phyloP scores from a whole-genome alignment of 1,284 basidiomycete species.

The Cutaneotrichosporon dermatis region DNA sequence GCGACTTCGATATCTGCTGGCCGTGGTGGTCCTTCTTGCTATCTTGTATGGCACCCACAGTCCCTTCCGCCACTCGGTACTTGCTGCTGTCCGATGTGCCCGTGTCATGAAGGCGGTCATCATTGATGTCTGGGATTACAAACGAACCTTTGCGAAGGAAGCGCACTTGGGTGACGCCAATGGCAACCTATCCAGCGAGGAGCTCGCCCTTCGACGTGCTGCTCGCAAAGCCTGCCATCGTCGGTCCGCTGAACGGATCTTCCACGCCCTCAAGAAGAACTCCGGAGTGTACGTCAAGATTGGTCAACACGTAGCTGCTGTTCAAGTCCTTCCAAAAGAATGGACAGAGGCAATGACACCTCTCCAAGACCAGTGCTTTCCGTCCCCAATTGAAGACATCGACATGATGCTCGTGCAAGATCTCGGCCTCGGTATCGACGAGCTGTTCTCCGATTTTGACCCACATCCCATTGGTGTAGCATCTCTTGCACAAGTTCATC shows the following conservation, averaged over 20 bases:
- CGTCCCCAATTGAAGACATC: slow-evolving; percentile 40
- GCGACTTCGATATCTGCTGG: slow-evolving; percentile 4
- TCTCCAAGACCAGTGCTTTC: slow-evolving; percentile 66
- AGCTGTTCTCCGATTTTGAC: slow-evolving; percentile 70
- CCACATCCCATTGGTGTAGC: slow-evolving; percentile 89
- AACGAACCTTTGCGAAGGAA: slow-evolving; percentile 62
- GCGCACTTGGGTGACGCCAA: slow-evolving; percentile 21
- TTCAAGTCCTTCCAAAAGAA: slow-evolving; percentile 73
- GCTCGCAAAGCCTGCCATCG: slow-evolving; percentile 73
- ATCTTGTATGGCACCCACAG: slow-evolving; percentile 48
- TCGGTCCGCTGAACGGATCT: slow-evolving; percentile 69
- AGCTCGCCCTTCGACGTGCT: slow-evolving; percentile 50
- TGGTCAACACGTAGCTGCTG: slow-evolving; percentile 75
- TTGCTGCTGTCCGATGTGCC: slow-evolving; percentile 63
- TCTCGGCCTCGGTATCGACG: slow-evolving; percentile 41
- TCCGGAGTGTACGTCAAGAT: slow-evolving; percentile 57
- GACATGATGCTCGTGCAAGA: slow-evolving; percentile 44
- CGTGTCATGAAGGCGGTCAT: slow-evolving; percentile 53
- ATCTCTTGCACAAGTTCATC: slow-evolving; percentile 89
- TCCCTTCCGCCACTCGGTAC: slow-evolving; percentile 49
- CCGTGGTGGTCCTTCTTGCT: slow-evolving; percentile 31
- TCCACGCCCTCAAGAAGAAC: slow-evolving; percentile 76
- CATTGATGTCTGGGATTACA: slow-evolving; percentile 72
- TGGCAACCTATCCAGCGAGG: slow-evolving; percentile 52
- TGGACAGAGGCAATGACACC: slow-evolving; percentile 60